Conservation (phyloP, 768 basidiomycete species). For the Tulasnella sp. region DNA sequence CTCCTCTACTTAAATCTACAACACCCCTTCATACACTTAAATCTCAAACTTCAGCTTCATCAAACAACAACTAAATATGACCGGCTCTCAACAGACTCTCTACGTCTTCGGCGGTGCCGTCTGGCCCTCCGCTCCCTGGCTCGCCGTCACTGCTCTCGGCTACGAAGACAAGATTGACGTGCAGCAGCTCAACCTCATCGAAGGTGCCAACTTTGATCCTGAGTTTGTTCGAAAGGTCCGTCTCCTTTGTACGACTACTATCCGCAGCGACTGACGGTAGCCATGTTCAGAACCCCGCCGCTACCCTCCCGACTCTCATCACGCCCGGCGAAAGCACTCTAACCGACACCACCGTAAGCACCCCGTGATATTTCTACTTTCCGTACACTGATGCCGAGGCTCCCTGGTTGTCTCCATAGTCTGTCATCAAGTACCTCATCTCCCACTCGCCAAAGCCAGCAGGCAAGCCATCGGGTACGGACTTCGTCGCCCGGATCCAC, state of each 20-base stretch:
- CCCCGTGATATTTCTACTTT: not conserved
- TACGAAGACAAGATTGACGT: slow-evolving; percentile 26
- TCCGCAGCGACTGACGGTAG: not conserved
- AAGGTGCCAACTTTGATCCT: slow-evolving; percentile 40
- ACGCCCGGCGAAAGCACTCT: slow-evolving; percentile 27
- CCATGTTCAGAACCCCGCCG: slow-evolving; percentile 31
- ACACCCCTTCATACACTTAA: not conserved
- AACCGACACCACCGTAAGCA: slow-evolving; percentile 28
- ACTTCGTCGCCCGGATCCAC: slow-evolving; percentile 32
- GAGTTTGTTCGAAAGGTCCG: slow-evolving; percentile 33
- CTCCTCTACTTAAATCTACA: not conserved
- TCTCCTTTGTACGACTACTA: not conserved
- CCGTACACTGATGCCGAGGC: not conserved
- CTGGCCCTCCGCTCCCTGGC: slow-evolving; percentile 32
- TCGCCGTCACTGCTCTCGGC: slow-evolving; percentile 30
- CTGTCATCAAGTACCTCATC: slow-evolving; percentile 32
- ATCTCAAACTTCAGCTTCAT: not conserved
- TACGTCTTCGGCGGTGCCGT: slow-evolving; percentile 30
- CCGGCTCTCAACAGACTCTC: slow-evolving; percentile 20
- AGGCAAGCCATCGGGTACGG: slow-evolving; percentile 24
- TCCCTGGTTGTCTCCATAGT: not conserved
- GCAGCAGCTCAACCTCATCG: slow-evolving; percentile 31
- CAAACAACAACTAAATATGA: not conserved
- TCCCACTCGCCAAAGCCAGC: slow-evolving; percentile 29
- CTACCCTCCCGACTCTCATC: slow-evolving; percentile 34